Evolutionary conservation across 176 grass and related monocot species (phyloP).

Genomic region (Urochloa ruziziensis): DNA sequence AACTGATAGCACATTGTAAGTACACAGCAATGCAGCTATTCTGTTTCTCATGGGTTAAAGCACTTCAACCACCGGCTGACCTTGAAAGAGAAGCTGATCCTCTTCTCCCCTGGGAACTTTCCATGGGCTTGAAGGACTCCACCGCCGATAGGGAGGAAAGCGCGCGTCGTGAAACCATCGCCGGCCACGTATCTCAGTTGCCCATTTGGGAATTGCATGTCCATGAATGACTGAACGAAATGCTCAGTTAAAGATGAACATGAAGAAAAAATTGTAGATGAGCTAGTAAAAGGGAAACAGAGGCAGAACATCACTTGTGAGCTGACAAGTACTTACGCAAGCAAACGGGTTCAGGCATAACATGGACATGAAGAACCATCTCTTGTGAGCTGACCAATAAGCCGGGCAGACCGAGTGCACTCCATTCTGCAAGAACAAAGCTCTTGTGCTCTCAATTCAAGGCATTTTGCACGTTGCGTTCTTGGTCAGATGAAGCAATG

Average conservation of each 20-base stretch:
- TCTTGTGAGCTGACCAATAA: slow-evolving; percentile 59
- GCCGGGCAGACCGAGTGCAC: slow-evolving; percentile 71
- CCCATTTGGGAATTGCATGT: slow-evolving; percentile 68
- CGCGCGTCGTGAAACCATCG: slow-evolving; percentile 41
- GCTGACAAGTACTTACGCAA: slow-evolving; percentile 44
- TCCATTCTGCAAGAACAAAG: slow-evolving; percentile 43
- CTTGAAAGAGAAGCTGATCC: slow-evolving; percentile 70
- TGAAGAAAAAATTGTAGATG: neutral
- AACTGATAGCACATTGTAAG: slow-evolving; percentile 3
- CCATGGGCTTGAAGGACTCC: slow-evolving; percentile 60
- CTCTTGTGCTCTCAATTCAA: neutral
- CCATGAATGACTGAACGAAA: slow-evolving; percentile 53
- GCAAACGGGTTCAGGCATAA: slow-evolving; percentile 60
- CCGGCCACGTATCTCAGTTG: slow-evolving; percentile 56
- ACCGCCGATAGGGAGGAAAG: slow-evolving; percentile 39
- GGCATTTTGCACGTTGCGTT: neutral
- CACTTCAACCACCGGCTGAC: slow-evolving; percentile 5
- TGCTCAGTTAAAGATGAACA: neutral
- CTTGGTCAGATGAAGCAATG: neutral
- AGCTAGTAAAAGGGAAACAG: too few relatives aligned
- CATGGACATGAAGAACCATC: slow-evolving; percentile 78
- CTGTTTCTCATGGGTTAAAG: neutral
- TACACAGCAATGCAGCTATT: neutral
- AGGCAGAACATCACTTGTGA: neutral
- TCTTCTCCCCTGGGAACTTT: slow-evolving; percentile 65